Evolutionary conservation across 2,329 filamentous ascomycete species (phyloP).

Genomic region (Claviceps pazoutovae): DNA sequence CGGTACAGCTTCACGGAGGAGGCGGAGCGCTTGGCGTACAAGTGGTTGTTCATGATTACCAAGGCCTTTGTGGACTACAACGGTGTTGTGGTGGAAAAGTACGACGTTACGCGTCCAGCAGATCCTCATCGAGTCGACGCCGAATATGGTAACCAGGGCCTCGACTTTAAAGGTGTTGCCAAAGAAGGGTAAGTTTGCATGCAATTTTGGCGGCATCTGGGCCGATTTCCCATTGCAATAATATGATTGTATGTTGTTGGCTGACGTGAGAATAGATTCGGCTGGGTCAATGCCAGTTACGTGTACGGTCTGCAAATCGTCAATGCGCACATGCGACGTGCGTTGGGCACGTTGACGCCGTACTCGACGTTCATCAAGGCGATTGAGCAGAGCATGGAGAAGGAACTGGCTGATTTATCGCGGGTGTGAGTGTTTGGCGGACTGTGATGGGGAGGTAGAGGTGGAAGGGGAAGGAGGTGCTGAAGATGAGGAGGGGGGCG

Average conservation of each 20-base stretch:
- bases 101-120: conserved; percentile 81
- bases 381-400: conserved; percentile 39
- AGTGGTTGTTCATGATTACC: conserved; percentile 97
- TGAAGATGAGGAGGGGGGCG: no score
- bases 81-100: conserved; percentile 96
- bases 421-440: background rate
- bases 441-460: no score
- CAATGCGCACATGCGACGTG: conserved; percentile 77
- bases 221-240: no score
- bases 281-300: conserved; percentile 98
- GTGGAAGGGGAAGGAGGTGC: no score
- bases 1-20: conserved; percentile 88
- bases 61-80: conserved; percentile 98
- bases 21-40: conserved; percentile 79
- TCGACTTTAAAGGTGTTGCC: conserved; percentile 89
- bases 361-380: conserved; percentile 73
- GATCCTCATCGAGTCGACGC: conserved; percentile 91
- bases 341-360: conserved; percentile 74
- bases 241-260: background rate
- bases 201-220: no score
- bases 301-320: conserved; percentile 84
- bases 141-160: conserved; percentile 94
- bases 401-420: conserved; percentile 33
- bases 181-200: conserved; percentile 69
- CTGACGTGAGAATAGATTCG: conserved; percentile 50